Evolutionary conservation across 768 basidiomycete genomes (phyloP).

Genomic region (Boletus subcaerulescens): DNA sequence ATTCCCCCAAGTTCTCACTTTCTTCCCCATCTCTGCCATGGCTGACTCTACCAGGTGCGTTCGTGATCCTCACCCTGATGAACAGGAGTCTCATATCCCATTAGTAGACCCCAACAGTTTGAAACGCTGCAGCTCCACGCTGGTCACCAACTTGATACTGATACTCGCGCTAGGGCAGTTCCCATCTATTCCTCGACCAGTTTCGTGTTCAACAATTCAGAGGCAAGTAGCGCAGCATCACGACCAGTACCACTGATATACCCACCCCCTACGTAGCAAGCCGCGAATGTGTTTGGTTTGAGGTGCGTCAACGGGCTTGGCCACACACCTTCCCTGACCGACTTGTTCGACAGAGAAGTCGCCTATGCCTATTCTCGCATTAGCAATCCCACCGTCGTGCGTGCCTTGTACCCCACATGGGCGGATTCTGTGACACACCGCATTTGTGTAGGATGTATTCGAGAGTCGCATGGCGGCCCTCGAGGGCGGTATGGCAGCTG

Average conservation of each 20-base stretch:
- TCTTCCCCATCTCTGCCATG: background rate
- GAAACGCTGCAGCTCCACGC: slow-evolving; percentile 81
- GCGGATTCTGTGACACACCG: background rate
- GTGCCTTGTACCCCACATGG: background rate
- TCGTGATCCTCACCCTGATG: background rate
- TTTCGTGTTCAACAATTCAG: slow-evolving; percentile 66
- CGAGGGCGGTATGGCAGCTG: slow-evolving; percentile 76
- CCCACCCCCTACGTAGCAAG: slow-evolving; percentile 3
- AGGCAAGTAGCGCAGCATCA: slow-evolving; percentile 34
- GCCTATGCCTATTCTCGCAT: slow-evolving; percentile 17
- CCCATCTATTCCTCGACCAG: slow-evolving; percentile 77
- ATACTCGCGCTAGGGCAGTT: slow-evolving; percentile 70
- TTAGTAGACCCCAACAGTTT: slow-evolving; percentile 44
- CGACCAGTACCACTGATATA: no score
- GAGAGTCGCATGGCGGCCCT: slow-evolving; percentile 76
- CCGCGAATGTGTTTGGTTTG: slow-evolving; percentile 12
- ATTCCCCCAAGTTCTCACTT: no score
- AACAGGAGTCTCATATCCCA: background rate
- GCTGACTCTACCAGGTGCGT: slow-evolving; percentile 3
- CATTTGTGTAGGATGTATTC: slow-evolving; percentile 57
- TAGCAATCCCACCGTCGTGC: slow-evolving; percentile 21
- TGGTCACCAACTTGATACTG: slow-evolving; percentile 58
- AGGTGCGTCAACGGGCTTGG: background rate
- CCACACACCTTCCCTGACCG: background rate
- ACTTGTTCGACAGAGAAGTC: slow-evolving; percentile 1